Evolutionary conservation across 2,329 filamentous ascomycete genomes (phyloP), one percentile per base, ranked within the genome.

Genomic region (Chrysoporthe austroafricana): DNA sequence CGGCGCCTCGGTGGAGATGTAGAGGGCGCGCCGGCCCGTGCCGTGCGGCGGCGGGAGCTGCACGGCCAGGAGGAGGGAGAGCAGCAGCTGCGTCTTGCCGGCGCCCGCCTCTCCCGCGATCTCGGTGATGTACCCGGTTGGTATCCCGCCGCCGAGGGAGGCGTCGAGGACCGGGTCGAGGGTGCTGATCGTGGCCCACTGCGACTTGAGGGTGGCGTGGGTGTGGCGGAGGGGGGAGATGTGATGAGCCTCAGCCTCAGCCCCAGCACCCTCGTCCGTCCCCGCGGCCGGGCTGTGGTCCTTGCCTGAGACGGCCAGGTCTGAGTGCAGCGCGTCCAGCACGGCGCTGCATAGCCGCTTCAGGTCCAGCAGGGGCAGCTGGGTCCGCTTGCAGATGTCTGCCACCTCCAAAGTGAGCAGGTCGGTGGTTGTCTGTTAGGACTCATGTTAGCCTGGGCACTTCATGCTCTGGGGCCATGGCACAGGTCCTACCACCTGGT

Each of bases 1-100:
- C 0, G 92, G 85, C 0, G 93, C 90, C 80, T 99, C 96, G 56
- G 96, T 98, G 1, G 94, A 96, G 74, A 99, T 92, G 83, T 99
- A 99, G 46, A 99, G 85, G 0, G 93, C 91, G n/a, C 89, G 86
- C 69, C 89, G 88, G 48, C 86, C 86, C 0, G 94, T 84, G 6
- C 93, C 93, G 54, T 84, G 83, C 0, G 93, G 91, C 0, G 88
- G 80, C 2, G 92, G 89, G 4, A 98, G 89, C 78, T 99, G 96
- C 18, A 90, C 90, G 43, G 94, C 86, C 44, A 98, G 88, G 57
- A 97, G 89, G 39, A 99, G 86, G 32, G 90, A 90, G 39, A 98
- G 86, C 39, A 98, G 89, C 74, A 97, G 88, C 78, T 99, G 96
- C 1, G 96, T 97, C 85, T 99, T 99, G 74, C 95, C 96, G 72